Percentiles rank a stretch among this genome's conserved stretches.
phyloP scores from a whole-genome alignment of 352 stramenopile genomes.

The Globisporangium echinulatum region DNA sequence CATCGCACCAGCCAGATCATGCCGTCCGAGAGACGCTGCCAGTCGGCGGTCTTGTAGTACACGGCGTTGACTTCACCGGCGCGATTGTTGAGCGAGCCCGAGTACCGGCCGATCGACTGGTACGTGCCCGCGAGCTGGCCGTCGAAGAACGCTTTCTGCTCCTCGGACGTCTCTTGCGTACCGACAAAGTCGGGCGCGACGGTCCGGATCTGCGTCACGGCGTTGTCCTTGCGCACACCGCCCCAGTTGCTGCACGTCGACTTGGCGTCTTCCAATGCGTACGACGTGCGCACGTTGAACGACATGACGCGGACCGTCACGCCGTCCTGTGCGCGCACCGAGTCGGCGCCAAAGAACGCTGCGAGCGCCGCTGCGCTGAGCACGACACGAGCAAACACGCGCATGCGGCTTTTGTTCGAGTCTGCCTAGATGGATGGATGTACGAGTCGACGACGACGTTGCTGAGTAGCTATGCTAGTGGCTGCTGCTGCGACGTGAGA shows the following conservation, averaged over 20 bases:
- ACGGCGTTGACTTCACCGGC: constrained; percentile 55
- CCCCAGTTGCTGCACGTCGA: constrained; percentile 55
- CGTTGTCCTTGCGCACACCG: constrained; percentile 55
- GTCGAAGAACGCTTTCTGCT: constrained; percentile 66
- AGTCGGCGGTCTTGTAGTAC: constrained; percentile 56
- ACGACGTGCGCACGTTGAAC: constrained; percentile 78
- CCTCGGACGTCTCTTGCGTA: constrained; percentile 72
- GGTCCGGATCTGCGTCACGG: constrained; percentile 45
- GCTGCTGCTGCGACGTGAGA: neutral
- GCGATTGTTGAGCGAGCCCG: constrained; percentile 49
- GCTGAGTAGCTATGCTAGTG: neutral
- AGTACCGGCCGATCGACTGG: constrained; percentile 48
- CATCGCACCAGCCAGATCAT: constrained; percentile 56
- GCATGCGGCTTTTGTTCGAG: neutral
- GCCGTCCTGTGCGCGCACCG: constrained; percentile 16
- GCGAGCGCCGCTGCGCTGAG: constrained; percentile 2
- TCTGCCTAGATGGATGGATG: neutral
- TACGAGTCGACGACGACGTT: neutral
- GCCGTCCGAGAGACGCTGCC: constrained; percentile 43
- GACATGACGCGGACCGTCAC: constrained; percentile 59
- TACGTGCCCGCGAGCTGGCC: constrained; percentile 43
- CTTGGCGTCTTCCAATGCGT: constrained; percentile 30
- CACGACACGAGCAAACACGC: neutral
- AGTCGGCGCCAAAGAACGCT: neutral
- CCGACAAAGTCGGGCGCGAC: constrained; percentile 64